A percentile compares a stretch with the other conserved stretches of the same genome.
These are phyloP conservation scores for Irpex sp. DNA, from an alignment of 1,284 basidiomycete genomes.

Conservation along the genomic window DNA sequence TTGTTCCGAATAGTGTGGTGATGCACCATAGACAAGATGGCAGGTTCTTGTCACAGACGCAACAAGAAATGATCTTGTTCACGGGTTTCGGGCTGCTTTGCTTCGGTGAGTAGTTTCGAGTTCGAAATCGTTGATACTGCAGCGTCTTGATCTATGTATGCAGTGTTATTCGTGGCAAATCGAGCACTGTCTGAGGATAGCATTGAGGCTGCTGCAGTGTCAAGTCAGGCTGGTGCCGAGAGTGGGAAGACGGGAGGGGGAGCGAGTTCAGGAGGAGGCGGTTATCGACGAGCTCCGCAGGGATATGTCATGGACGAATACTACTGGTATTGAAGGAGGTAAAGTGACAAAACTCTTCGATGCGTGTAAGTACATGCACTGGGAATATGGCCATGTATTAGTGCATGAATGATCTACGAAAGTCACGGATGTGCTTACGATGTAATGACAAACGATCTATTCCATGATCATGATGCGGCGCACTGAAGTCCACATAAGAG, in stretches of 20 bases:
- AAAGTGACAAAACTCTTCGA: neutral
- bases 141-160: neutral
- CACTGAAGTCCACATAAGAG: too few species aligned
- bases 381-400: too few species aligned
- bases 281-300: constrained; percentile 26
- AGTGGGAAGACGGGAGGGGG: constrained; percentile 10
- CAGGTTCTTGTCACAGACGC: constrained; percentile 56
- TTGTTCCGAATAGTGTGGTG: constrained; percentile 40
- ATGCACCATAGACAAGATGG: constrained; percentile 59
- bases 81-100: constrained; percentile 67
- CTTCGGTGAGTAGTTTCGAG: constrained; percentile 50
- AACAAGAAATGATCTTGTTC: constrained; percentile 70
- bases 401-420: too few species aligned
- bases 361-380: too few species aligned
- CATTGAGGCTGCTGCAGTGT: constrained; percentile 8
- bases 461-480: too few species aligned
- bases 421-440: too few species aligned
- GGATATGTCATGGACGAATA: constrained; percentile 70
- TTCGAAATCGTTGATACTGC: constrained; percentile 5
- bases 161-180: constrained; percentile 31
- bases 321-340: constrained; percentile 45
- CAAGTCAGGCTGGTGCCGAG: constrained; percentile 12
- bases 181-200: constrained; percentile 17
- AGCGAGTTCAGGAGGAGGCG: constrained; percentile 33
- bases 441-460: too few species aligned